Evolutionary conservation across 75 land plant species (phyloP), one percentile per base, ranked within the genome.

Genomic region (Cupressus sempervirens): DNA sequence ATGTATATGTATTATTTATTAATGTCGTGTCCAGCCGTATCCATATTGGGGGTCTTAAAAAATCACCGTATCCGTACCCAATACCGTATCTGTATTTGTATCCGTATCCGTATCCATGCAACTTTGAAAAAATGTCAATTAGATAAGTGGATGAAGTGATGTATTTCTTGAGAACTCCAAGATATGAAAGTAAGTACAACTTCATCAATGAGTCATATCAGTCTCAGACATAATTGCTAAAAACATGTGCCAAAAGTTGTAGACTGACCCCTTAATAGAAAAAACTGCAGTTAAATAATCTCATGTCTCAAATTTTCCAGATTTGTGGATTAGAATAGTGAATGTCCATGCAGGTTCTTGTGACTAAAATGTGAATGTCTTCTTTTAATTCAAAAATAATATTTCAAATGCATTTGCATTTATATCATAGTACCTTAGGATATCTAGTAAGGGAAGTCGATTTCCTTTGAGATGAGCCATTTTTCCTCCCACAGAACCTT

Each of bases 401-500:
- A 11, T 11, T 26, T 72, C 83, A 79, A 45, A 50, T 48, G 32
- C 38, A 72, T 79, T 29, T 79, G 30, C 41, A 50, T n/a, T 46
- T 81, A 14, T 67, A 43, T 15, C 10, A 89, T 6, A 84, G 53
- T 84, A 97, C 99, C 99, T 94, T 82, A 96, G 83, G 79, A 92
- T 93, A 89, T 96, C 97, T 90, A 86, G 81, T 41, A 95, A 65
- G 40, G 93, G 81, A 83, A 98, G 90, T 48, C 85, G 91, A 82
- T 97, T 95, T 82, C 94, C 98, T 84, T 88, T 88, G 48, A 89
- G 91, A 26, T 83, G 93, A 84, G 93, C 93, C 95, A 98, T 93
- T 84, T 92, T 98, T 85, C 94, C 95, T 70, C 96, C 99, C 15
- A 98, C 72, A 23, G 99, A 98, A 46, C 98, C 94, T 54, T 98